Percentiles rank a stretch among this genome's conserved stretches.
Conservation (phyloP, 1,284 basidiomycete species). For the Acaromyces ingoldii region DNA sequence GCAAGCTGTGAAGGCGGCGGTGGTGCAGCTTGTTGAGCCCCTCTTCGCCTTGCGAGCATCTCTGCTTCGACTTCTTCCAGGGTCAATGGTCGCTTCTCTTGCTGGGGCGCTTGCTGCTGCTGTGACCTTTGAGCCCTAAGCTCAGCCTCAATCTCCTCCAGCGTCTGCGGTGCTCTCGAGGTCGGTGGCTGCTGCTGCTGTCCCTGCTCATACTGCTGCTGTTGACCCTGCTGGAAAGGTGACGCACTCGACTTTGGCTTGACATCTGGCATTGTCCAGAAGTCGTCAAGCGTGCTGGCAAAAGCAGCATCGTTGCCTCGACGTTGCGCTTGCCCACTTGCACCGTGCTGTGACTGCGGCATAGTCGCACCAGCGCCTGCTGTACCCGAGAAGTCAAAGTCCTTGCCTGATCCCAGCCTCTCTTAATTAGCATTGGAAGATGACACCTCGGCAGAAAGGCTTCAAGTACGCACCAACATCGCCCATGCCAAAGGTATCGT, state of each 20-base stretch:
- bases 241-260: conserved; percentile 16
- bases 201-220: conserved; percentile 16
- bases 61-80: conserved; percentile 91
- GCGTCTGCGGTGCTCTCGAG: conserved; percentile 51
- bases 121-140: conserved; percentile 47
- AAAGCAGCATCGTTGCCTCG: conserved; percentile 35
- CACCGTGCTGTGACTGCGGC: not conserved
- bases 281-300: conserved; percentile 48
- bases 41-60: conserved; percentile 50
- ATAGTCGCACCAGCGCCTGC: conserved; percentile 18
- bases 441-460: not conserved
- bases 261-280: conserved; percentile 35
- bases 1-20: conserved; percentile 7
- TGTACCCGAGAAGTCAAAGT: conserved; percentile 74
- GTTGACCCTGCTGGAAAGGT: conserved; percentile 11
- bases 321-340: conserved; percentile 5
- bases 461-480: conserved; percentile 17
- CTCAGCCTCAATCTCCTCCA: conserved; percentile 92
- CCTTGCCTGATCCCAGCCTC: conserved; percentile 62
- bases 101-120: conserved; percentile 8
- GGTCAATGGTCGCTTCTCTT: conserved; percentile 60
- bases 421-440: not conserved
- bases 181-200: conserved; percentile 29
- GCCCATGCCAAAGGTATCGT: conserved; percentile 77
- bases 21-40: conserved; percentile 2